Base-by-base conservation (phyloP, 2,329 filamentous ascomycete genomes). In the Chaetothyriales sp. region DNA sequence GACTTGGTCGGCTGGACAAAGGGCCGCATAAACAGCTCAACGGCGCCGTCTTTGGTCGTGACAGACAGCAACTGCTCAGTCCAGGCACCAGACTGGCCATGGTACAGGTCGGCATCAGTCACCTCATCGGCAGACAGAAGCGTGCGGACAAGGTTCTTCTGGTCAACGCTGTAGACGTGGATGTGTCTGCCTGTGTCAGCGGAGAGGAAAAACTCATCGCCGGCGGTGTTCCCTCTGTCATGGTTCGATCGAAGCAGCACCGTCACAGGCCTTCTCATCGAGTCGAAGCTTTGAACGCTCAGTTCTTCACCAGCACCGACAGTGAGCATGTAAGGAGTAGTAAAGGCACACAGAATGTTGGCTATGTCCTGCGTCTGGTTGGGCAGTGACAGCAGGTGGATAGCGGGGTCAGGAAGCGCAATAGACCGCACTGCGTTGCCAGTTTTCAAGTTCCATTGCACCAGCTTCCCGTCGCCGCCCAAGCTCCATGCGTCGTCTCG, bases 401-500 rank as follows among this genome's bases (percentile, higher is more conserved):
- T 64, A 36, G 69, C 68, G 6, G 66, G 62, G 19, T 67, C 63
- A 28, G 70, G 68, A 46, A 73, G 60, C 45, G 68, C 63, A 47
- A 73, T 66, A n/a, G 66, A 65, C 73, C 68, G 67, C 51, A 68
- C 63, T 47, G 62, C 65, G 55, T 67, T 62, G 50, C 68, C 66
- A 19, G 65, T 70, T 55, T 60, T 64, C 50, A 75, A 59, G 62
- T 75, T 70, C 73, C 73, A 76, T 56, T 75, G 72, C 19, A 75
- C 67, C 46, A 75, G 65, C 57, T 70, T 74, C 53, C 70, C 71
- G 61, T 76, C 73, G 47, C 69, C 70, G 47, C 73, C 73, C 52
- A 74, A 69, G 66, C 73, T 75, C 73, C 73, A 76, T n/a, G 66
- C 73, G 55, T 71, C 69, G 43, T 65, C 61, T 69, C 72, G 74